A percentile compares a stretch with the other conserved stretches of the same genome.
Conservation (phyloP, 2,329 filamentous ascomycete genomes). For the Capronia americana region DNA sequence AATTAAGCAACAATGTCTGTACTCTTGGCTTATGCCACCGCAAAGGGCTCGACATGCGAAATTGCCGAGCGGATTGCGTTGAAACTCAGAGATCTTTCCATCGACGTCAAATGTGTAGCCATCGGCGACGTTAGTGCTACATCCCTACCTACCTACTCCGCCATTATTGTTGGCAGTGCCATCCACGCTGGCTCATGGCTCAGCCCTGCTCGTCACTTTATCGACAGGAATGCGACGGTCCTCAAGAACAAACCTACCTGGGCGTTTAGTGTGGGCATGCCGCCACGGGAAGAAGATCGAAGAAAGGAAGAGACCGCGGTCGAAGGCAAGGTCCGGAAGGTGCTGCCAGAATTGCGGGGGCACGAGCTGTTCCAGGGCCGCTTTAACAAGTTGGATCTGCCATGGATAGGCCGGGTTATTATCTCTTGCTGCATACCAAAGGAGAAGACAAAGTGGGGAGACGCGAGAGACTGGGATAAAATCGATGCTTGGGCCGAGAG, state of each 20-base stretch:
- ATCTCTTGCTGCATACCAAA: conserved; percentile 4
- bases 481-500: neutral
- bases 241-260: neutral
- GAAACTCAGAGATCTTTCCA: neutral
- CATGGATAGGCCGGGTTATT: neutral
- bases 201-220: neutral
- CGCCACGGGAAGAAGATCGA: neutral
- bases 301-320: neutral
- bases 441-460: neutral
- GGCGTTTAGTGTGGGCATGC: neutral
- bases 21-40: neutral
- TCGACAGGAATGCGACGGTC: neutral
- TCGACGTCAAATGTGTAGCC: neutral
- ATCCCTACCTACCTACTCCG: neutral
- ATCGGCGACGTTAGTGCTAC: too few species aligned
- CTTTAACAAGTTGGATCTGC: neutral
- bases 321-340: neutral
- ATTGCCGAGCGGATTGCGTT: neutral
- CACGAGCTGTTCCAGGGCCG: neutral
- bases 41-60: neutral
- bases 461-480: conserved; percentile 4
- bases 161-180: neutral
- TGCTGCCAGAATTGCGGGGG: neutral
- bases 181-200: neutral
- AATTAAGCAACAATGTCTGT: neutral